A percentile compares a stretch with the other conserved stretches of the same genome.
These are phyloP conservation scores for Apiospora saccharicola DNA, from an alignment of 2,329 filamentous ascomycete genomes.

Conservation along the genomic window DNA sequence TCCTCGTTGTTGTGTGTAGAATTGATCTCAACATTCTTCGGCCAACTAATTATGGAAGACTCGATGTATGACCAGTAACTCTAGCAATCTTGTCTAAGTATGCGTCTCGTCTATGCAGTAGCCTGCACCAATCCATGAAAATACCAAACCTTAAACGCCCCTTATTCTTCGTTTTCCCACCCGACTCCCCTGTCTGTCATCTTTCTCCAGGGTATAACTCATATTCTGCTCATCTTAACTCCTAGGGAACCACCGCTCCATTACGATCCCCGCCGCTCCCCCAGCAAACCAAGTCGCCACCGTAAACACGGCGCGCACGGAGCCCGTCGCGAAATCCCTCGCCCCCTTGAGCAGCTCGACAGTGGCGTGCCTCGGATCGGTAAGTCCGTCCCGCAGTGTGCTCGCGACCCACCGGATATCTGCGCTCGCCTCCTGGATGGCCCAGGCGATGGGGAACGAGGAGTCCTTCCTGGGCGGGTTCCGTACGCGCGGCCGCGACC, in stretches of 20 bases:
- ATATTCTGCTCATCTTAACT: neutral
- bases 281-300: constrained; percentile 29
- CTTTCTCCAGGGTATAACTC: neutral
- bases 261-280: neutral
- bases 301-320: constrained; percentile 26
- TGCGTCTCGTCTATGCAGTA: neutral
- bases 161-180: neutral
- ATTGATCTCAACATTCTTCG: neutral
- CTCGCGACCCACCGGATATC: constrained; percentile 30
- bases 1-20: too few relatives aligned
- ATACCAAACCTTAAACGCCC: too few relatives aligned
- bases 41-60: neutral
- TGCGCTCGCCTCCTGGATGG: constrained; percentile 31
- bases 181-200: neutral
- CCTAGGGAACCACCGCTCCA: neutral
- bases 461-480: constrained; percentile 38
- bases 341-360: neutral
- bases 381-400: neutral
- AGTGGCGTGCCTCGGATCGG: neutral
- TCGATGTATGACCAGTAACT: neutral
- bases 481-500: constrained; percentile 37
- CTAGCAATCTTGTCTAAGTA: neutral
- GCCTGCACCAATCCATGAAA: too few relatives aligned
- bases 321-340: constrained; percentile 22
- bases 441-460: constrained; percentile 37